Evolutionary conservation across 345 rosid species (phyloP).

Genomic region (Bruguiera parviflora): DNA sequence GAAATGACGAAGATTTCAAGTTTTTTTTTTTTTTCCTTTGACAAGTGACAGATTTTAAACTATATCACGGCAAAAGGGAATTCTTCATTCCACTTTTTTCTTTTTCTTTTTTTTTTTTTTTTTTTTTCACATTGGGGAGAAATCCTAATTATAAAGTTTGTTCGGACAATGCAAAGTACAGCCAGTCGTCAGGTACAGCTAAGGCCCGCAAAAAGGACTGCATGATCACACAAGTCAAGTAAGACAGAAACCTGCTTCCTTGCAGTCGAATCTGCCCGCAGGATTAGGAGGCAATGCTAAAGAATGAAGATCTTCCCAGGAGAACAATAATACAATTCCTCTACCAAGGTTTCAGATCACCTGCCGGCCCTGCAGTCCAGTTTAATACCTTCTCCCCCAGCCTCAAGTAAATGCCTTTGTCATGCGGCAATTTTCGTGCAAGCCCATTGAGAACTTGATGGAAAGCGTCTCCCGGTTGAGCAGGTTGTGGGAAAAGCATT

Average conservation of each 20-base stretch:
- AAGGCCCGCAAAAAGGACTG: conserved; percentile 5
- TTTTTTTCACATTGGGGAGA: too few relatives aligned
- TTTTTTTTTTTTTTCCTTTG: too few relatives aligned
- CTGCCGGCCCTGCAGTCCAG: conserved; percentile 87
- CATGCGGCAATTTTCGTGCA: conserved; percentile 78
- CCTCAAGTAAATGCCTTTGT: conserved; percentile 47
- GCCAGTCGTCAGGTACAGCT: neutral
- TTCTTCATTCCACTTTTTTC: too few relatives aligned
- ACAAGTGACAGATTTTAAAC: too few relatives aligned
- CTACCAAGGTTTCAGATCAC: conserved; percentile 90
- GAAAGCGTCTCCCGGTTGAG: conserved; percentile 75
- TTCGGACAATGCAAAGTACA: neutral
- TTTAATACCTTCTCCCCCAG: conserved; percentile 58
- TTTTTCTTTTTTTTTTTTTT: too few relatives aligned
- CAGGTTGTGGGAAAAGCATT: conserved; percentile 85
- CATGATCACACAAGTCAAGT: neutral
- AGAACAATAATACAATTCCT: neutral
- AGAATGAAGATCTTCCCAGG: conserved; percentile 1
- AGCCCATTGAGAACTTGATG: conserved; percentile 82
- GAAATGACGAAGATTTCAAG: too few relatives aligned
- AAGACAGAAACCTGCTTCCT: neutral
- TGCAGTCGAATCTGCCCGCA: neutral
- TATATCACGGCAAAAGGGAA: too few relatives aligned
- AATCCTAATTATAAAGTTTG: neutral
- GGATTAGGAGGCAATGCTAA: neutral